Evolutionary conservation across 2,329 filamentous ascomycete species (phyloP), one percentile per base, ranked within the genome.

Genomic region (Tolypocladium cylindrosporum): DNA sequence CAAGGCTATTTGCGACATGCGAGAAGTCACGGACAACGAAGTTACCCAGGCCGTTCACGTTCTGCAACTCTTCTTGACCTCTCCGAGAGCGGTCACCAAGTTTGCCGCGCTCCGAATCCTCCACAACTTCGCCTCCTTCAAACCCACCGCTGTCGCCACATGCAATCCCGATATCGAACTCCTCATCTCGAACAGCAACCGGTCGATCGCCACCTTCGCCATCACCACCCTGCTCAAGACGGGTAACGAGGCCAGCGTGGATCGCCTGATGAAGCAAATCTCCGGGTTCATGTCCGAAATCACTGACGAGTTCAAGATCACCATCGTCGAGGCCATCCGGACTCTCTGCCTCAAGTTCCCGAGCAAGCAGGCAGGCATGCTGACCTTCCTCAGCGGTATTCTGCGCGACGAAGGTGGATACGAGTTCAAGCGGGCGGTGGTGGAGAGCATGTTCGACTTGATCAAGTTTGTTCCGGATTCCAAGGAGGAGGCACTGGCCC

Each of bases 291-390:
- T 99, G 94, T 90, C 92, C 5, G 94, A 97, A 74, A 97, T 97
- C 64, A 97, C 93, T 8, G 94, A 99, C 70, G 94, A 99, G 74
- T 99, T 99, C 81, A 99, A 97, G 81, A 96, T 99, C 65, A 99
- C 94, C n/a, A 96, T 99, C 68, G 93, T 99, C 50, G 94, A 99
- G 74, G 94, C 94, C 48, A 97, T 99, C 69, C 89, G 94, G 61
- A 97, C 94, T 4, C 78, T 99, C 45, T 97, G 93, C 72, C 80
- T 99, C 66, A 99, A 99, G 77, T 99, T 99, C 77, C 94, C 94
- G 40, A 92, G 85, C 77, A 99, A 99, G 78, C 94, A 99, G 76
- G 93, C 93, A 53, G 92, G 91, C 61, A 97, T 99, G 92, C 86
- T 99, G 56, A 86, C 90, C 55, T 99, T 99, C 84, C 83, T 99